Percentiles rank a stretch among this genome's conserved stretches.
Evolutionary conservation across 176 grass and related monocot genomes (phyloP).

Genomic region (Oryza officinalis): DNA sequence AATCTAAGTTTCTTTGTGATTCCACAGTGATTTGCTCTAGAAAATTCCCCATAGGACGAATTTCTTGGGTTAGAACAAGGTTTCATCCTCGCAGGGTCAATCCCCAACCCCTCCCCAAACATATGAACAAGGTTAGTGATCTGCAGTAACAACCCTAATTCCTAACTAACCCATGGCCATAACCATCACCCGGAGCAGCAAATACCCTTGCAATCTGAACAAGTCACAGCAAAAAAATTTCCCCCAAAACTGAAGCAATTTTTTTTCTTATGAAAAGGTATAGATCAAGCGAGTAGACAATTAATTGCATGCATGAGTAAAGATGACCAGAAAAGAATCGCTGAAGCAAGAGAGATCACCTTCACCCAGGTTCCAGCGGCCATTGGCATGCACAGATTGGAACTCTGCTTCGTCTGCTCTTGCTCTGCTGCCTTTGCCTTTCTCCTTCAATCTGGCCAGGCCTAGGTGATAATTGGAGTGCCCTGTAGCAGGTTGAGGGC

Average conservation of each 20-base stretch:
- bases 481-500: neutral
- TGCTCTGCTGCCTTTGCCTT: neutral
- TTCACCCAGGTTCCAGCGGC: constrained; percentile 54
- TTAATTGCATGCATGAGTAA: neutral
- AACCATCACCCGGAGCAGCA: neutral
- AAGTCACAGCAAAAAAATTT: neutral
- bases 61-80: neutral
- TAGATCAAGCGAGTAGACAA: neutral
- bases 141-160: neutral
- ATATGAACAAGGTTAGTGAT: neutral
- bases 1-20: neutral
- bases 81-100: neutral
- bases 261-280: neutral
- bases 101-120: neutral
- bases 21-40: neutral
- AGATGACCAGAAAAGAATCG: too few relatives aligned
- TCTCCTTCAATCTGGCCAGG: neutral
- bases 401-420: constrained; percentile 1
- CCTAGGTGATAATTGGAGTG: neutral
- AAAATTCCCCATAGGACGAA: neutral
- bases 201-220: neutral
- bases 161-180: neutral
- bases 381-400: constrained; percentile 25
- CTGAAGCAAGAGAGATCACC: constrained; percentile 30
- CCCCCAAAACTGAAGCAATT: neutral